phyloP scores from a whole-genome alignment of 768 basidiomycete species.

The Rhizopogon roseolus region DNA sequence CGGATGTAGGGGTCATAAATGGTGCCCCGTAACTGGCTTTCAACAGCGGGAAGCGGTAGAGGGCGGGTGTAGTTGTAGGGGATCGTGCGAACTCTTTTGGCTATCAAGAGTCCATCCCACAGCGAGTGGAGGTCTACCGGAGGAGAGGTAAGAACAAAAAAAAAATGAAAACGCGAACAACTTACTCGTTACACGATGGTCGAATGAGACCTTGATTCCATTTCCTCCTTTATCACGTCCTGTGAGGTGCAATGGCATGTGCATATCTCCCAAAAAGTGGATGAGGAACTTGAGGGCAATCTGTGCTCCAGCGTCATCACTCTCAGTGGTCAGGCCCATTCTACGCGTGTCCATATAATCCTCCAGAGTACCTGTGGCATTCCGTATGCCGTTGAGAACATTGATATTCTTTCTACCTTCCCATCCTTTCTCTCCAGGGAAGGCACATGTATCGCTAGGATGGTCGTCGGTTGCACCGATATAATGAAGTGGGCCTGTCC shows the following conservation, averaged over 20 bases:
- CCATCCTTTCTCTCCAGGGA: constrained; percentile 78
- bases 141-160: not conserved
- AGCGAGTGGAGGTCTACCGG: constrained; percentile 72
- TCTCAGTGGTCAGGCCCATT: not conserved
- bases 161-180: constrained; percentile 5
- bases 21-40: constrained; percentile 62
- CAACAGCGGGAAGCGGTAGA: constrained; percentile 63
- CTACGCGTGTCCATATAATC: constrained; percentile 34
- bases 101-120: constrained; percentile 83
- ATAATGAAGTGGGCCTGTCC: constrained; percentile 76
- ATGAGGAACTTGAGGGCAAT: constrained; percentile 90
- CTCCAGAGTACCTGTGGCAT: constrained; percentile 62
- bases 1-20: constrained; percentile 89
- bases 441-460: constrained; percentile 70
- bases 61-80: constrained; percentile 73
- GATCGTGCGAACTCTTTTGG: constrained; percentile 72
- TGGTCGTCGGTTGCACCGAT: constrained; percentile 71
- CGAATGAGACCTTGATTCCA: constrained; percentile 67
- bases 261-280: constrained; percentile 92
- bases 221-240: constrained; percentile 90
- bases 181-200: constrained; percentile 67
- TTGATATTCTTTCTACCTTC: constrained; percentile 51
- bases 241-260: constrained; percentile 89
- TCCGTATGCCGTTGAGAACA: constrained; percentile 73
- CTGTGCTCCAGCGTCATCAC: constrained; percentile 40